Conservation (phyloP, 495 filamentous ascomycete genomes). For the Penicillium fimorum region DNA sequence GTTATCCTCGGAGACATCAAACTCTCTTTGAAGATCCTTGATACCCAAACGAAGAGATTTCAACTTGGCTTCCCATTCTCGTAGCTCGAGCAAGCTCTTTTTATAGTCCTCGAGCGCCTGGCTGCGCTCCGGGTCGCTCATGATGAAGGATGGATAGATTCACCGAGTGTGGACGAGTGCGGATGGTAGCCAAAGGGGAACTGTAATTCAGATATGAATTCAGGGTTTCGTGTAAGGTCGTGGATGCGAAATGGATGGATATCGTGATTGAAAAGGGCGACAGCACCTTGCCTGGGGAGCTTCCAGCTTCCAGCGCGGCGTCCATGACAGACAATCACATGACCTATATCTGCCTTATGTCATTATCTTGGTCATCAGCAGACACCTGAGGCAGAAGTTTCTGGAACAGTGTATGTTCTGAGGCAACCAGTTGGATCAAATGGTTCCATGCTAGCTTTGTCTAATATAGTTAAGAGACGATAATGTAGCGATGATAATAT, state of each 20-base stretch:
- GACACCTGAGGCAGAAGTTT: background rate
- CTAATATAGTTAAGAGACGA: background rate
- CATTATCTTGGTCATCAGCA: slow-evolving; percentile 13
- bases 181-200: slow-evolving; percentile 3
- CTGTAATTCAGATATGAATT: slow-evolving; percentile 1
- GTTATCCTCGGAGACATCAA: slow-evolving; percentile 96
- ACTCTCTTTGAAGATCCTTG: slow-evolving; percentile 90
- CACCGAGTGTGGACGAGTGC: slow-evolving; percentile 3
- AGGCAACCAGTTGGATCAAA: slow-evolving; percentile 7
- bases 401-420: background rate
- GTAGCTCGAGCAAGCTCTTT: slow-evolving; percentile 87
- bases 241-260: slow-evolving; percentile 14
- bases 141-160: slow-evolving; percentile 28
- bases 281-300: slow-evolving; percentile 25
- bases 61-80: slow-evolving; percentile 98
- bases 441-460: background rate
- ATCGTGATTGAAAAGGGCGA: slow-evolving; percentile 17
- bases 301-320: slow-evolving; percentile 27
- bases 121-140: slow-evolving; percentile 68
- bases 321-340: slow-evolving; percentile 35
- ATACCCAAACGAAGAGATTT: slow-evolving; percentile 90
- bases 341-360: slow-evolving; percentile 26
- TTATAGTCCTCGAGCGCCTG: slow-evolving; percentile 87
- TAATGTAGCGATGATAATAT: background rate
- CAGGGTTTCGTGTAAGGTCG: slow-evolving; percentile 13